Evolutionary conservation across 2,329 filamentous ascomycete genomes (phyloP), one percentile per base, ranked within the genome.

Genomic region (Lasiodiplodia theobromae): DNA sequence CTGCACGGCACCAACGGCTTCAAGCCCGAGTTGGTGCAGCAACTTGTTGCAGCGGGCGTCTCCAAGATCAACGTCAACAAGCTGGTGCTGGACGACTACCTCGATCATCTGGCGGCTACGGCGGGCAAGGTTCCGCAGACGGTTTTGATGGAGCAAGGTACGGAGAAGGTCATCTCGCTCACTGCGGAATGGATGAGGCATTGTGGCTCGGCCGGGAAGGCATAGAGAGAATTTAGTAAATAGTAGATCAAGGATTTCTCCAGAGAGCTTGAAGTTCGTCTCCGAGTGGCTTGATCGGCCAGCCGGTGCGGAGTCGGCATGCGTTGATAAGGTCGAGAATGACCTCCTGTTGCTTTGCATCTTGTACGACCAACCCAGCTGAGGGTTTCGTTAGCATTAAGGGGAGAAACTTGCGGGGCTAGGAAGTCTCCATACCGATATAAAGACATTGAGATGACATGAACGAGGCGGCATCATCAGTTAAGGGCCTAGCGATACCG

Each of bases 1-100:
- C 77, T 89, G 37, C 87, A 89, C 70, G 87, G 87, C 2, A 88
- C 86, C 0, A 87, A 88, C 70, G 84, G 83, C 53, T 88, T 88
- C 70, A 77, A 81, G 1, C 76, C 82, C 4, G 79, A 84, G n/a
- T 75, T 87, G 3, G 84, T 87, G 81, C 75, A 79, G 71, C 72
- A 77, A 64, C 88, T 86, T 72, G 86, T 89, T 71, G 74, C 76
- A 25, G 79, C 80, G 16, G 86, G 86, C 0, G 81, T 85, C n/a
- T 79, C 82, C 28, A 88, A 88, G 75, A 78, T 88, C 69, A 89
- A 89, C 70, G 85, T 89, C 2, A 89, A 89, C 71, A 85, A 84
- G 75, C 72, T 84, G 44, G 79, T 87, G 23, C 76, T 85, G 16
- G 81, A 85, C 66, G 80, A 81, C 51, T 84, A 83, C 68, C 77